Base-by-base conservation (phyloP, 441 rosid species). In the Pelargonium cotyledonis region DNA sequence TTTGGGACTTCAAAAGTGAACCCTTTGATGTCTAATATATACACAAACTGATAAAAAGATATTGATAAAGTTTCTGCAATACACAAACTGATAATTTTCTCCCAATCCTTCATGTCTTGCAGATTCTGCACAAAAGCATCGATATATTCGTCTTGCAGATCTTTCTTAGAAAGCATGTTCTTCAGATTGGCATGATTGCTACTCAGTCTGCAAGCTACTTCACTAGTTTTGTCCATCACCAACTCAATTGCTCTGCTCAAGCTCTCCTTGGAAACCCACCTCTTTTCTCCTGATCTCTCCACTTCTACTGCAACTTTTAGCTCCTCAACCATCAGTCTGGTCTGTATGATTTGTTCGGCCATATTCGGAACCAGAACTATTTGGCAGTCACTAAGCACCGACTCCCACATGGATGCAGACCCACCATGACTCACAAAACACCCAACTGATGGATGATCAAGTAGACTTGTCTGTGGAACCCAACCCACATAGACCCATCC, bases 201-300 rank as follows among this genome's bases (percentile, higher is more conserved):
- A 63, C 46, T 67, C 31, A 72, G 26, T 15, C 11, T 3, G 1
- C 18, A 35, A 16, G 71, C 67, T 63, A 67, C 23, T 61, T 67
- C 71, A 31, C 76, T 72, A 8, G 63, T n/a, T n/a, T 72, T 64
- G 21, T 72, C 65, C 71, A 72, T 72, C 41, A 62, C 76, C 35
- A 23, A 14, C 63, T 62, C 0, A 60, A 72, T 35, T 16, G 76
- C 71, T 46, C 41, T 29, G 55, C 76, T 60, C n/a, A 72, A 31
- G 51, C 67, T 35, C 21, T 67, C 71, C 61, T 67, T 67, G 8
- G 76, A 67, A 53, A 67, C 44, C 63, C 67, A 63, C 11, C 76
- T 65, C 12, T 14, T 72, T 16, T 66, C 66, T 19, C 58, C 62
- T 8, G 12, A 7, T 46, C 75, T 67, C 63, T 62, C 67, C 11